A percentile compares a stretch with the other conserved stretches of the same genome.
phyloP scores from a whole-genome alignment of 23 red algal genomes.

The Cyanidiococcus yangmingshanensis region DNA sequence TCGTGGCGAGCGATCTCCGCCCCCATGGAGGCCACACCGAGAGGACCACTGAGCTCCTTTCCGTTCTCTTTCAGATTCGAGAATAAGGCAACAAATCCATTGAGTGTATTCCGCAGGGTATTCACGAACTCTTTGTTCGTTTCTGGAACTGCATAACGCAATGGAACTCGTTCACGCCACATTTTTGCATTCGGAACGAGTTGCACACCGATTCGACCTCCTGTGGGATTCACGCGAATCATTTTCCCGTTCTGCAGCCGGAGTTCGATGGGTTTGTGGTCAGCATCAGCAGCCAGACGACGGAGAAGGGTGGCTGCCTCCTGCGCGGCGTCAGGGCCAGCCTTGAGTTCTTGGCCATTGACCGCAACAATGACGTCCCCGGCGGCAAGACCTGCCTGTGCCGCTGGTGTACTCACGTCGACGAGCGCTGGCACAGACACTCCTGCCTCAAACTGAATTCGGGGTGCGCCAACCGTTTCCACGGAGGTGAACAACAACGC shows the following conservation, averaged over 20 bases:
- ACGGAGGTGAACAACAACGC: conserved; percentile 42
- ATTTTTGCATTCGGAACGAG: conserved; percentile 48
- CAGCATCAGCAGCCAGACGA: conserved; percentile 7
- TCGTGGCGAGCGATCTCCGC: conserved; percentile 85
- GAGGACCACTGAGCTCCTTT: conserved; percentile 59
- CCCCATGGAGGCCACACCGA: conserved; percentile 90
- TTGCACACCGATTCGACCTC: conserved; percentile 57
- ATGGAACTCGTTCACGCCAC: conserved; percentile 19
- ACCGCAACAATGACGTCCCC: conserved; percentile 69
- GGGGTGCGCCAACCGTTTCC: conserved; percentile 39
- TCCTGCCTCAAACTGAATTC: conserved; percentile 39
- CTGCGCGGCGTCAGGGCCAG: conserved; percentile 27
- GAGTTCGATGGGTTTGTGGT: conserved; percentile 22
- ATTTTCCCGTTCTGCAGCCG: conserved; percentile 23
- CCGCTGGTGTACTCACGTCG: conserved; percentile 38
- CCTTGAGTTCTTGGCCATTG: conserved; percentile 29
- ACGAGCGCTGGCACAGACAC: conserved; percentile 45
- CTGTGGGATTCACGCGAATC: not conserved
- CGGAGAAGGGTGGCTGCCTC: conserved; percentile 43
- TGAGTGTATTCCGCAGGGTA: conserved; percentile 31
- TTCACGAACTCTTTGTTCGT: conserved; percentile 51
- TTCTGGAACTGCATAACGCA: conserved; percentile 12
- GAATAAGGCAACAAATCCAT: conserved; percentile 35
- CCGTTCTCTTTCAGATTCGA: conserved; percentile 39
- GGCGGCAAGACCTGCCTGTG: conserved; percentile 37